Evolutionary conservation across 306 rosid genomes (phyloP).

Genomic region (Erythrophleum fordii): DNA sequence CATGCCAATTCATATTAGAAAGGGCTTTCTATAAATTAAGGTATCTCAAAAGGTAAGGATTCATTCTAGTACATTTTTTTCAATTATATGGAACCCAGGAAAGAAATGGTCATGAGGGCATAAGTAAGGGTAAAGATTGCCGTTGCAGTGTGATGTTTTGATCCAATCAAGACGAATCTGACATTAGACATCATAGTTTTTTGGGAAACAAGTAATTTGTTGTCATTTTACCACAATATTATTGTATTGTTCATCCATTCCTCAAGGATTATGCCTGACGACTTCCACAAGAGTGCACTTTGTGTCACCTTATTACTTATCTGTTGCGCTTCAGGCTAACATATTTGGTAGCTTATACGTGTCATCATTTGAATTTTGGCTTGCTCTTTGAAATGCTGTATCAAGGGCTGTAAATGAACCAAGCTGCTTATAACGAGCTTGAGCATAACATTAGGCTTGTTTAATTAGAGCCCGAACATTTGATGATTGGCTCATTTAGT

Average conservation of each 20-base stretch:
- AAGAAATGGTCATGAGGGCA: too few relatives aligned
- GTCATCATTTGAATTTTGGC: not conserved
- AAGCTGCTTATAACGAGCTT: too few relatives aligned
- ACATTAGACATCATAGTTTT: not conserved
- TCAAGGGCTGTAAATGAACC: too few relatives aligned
- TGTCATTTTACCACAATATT: not conserved
- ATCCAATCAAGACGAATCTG: not conserved
- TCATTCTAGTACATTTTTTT: too few relatives aligned
- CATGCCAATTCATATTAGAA: not conserved
- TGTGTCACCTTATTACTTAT: slow-evolving; percentile 18
- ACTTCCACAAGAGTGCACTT: not conserved
- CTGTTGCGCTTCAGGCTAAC: not conserved
- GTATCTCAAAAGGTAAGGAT: too few relatives aligned
- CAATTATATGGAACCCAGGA: too few relatives aligned
- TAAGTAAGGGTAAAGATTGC: not conserved
- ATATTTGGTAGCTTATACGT: too few relatives aligned
- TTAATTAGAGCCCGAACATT: too few relatives aligned
- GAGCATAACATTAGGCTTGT: too few relatives aligned
- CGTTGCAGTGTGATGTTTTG: not conserved
- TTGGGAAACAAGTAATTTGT: too few relatives aligned
- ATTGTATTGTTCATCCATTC: not conserved
- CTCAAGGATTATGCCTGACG: not conserved
- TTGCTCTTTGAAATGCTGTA: not conserved
- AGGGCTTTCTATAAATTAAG: too few relatives aligned
- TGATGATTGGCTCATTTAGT: too few relatives aligned